Percentiles rank a stretch among this genome's conserved stretches.
phyloP scores from a whole-genome alignment of 495 filamentous ascomycete species.

The Lentithecium fluviatile region DNA sequence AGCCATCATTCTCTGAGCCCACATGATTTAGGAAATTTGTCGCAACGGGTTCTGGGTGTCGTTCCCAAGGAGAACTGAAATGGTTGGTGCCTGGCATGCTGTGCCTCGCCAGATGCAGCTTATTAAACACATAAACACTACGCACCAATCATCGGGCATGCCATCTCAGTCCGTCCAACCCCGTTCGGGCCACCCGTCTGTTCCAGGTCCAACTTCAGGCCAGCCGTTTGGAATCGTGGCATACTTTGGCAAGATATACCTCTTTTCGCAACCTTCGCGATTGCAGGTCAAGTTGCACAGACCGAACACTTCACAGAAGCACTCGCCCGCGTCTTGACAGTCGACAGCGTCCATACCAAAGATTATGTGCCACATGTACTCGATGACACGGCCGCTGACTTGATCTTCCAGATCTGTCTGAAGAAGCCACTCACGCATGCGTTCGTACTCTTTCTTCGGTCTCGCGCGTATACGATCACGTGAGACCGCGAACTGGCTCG shows the following conservation, averaged over 20 bases:
- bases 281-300: slow-evolving; percentile 35
- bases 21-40: no score
- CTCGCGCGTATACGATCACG: slow-evolving; percentile 25
- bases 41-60: no score
- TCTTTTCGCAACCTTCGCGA: slow-evolving; percentile 30
- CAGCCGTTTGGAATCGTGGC: slow-evolving; percentile 32
- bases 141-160: no score
- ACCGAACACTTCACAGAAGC: slow-evolving; percentile 34
- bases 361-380: slow-evolving; percentile 38
- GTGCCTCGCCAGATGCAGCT: no score
- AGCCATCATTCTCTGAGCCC: no score
- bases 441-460: slow-evolving; percentile 24
- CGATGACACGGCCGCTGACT: slow-evolving; percentile 31
- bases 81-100: no score
- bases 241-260: slow-evolving; percentile 31
- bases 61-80: no score
- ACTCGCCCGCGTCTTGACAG: slow-evolving; percentile 34
- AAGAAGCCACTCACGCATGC: slow-evolving; percentile 27
- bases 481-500: slow-evolving; percentile 34
- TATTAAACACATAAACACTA: no score
- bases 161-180: slow-evolving; percentile 33
- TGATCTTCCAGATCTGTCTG: slow-evolving; percentile 25
- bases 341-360: slow-evolving; percentile 34
- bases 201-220: slow-evolving; percentile 32
- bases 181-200: slow-evolving; percentile 28